These are phyloP conservation scores for Candida oleophila DNA, from an alignment of 805 yeast species.

Conservation along the genomic window DNA sequence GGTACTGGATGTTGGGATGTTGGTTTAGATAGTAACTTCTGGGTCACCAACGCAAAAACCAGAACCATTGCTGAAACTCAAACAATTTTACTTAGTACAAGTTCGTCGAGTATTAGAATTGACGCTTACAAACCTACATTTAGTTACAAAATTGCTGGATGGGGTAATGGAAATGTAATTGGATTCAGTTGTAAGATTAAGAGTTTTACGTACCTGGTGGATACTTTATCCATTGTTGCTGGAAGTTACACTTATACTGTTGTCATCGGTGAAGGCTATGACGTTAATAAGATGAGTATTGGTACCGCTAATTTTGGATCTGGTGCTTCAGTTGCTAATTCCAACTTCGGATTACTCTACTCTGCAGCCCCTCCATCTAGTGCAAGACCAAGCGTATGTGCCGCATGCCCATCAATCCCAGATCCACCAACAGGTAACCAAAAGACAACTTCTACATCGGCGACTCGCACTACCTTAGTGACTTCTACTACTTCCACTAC, in stretches of 20 bases:
- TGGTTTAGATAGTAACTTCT: conserved; percentile 12
- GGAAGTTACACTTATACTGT: background rate
- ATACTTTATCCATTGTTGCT: background rate
- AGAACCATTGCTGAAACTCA: conserved; percentile 14
- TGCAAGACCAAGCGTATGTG: background rate
- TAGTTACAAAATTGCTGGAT: conserved; percentile 20
- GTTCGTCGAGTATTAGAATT: conserved; percentile 1
- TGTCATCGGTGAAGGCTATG: background rate
- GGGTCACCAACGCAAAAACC: conserved; percentile 11
- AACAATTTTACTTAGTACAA: conserved; percentile 12
- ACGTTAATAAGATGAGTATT: background rate
- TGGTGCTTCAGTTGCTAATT: background rate
- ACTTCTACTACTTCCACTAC: no score
- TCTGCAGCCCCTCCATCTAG: background rate
- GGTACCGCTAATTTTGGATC: background rate
- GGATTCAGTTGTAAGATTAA: conserved; percentile 18
- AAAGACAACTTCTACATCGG: no score
- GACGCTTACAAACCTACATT: background rate
- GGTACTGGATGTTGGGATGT: conserved; percentile 21
- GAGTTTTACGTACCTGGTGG: conserved; percentile 4
- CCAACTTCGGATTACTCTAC: background rate
- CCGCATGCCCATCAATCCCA: background rate
- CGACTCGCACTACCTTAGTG: no score
- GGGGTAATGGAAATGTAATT: conserved; percentile 26
- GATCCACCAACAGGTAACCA: no score